Evolutionary conservation across 1,284 basidiomycete species (phyloP), one percentile per base, ranked within the genome.

Genomic region (Bondarzewia mesenterica): DNA sequence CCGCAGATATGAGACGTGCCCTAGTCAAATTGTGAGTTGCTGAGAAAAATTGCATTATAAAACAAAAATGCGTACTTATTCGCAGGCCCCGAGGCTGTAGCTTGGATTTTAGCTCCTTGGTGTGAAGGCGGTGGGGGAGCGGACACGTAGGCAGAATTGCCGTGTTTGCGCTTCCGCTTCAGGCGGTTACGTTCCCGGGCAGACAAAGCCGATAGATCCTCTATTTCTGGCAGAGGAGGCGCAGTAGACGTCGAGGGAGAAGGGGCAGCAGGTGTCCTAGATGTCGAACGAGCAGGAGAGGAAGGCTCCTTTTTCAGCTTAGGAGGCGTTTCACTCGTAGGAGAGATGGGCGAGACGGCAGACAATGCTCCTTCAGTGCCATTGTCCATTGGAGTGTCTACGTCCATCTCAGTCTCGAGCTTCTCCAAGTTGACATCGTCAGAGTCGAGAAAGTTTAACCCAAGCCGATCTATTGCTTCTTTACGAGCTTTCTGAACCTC

Each of bases 131-230:
- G 77, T 2, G 84, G 80, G 20, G 85, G 82, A 0, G 85, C 78
- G 15, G 77, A 69, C 18, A 90, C 88, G 57, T 89, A 84, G 2
- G 82, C 85, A 35, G 75, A 70, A 57, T 85, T 90, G n/a, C 91
- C 90, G 14, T 80, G 73, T 61, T 95, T 96, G 44, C 92, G 82
- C 60, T 95, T 95, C 16, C 93, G 78, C 62, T 96, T 96, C 29
- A 95, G 72, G 42, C 91, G 77, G 63, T 95, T 96, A 29, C 87
- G 82, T 63, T 96, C 93, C 43, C 93, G 78, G 15, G 91, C 91
- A 14, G 89, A 90, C 38, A 92, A 68, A 4, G 71, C 70, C 29
- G 61, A 67, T 2, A 72, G 54, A 52, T 84, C 81, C 10, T 71
- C 60, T 22, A 72, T 66, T 32, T 64, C 61, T 7, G 67, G 63